Evolutionary conservation across 2,329 filamentous ascomycete genomes (phyloP), one percentile per base, ranked within the genome.

Genomic region (Mycosphaerella sp.): DNA sequence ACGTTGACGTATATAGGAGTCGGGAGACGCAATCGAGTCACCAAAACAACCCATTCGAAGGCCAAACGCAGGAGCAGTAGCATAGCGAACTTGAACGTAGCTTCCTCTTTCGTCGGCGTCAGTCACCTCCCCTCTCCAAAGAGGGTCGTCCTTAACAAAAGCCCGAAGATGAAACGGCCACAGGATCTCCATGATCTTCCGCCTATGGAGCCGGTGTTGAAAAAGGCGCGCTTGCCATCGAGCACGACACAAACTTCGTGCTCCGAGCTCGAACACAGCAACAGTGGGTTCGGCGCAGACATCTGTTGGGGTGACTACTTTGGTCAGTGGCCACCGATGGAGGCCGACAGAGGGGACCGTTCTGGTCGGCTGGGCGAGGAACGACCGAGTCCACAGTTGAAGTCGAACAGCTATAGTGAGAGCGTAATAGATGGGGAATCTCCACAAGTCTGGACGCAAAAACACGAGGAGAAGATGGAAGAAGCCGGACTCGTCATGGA

Each of bases 381-480:
- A 42, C 49, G 49, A 25, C 35, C 49, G 4, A 35, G 18, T 35
- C 27, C 43, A 13, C 42, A 32, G 25, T 45, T 39, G 30, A 37
- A 25, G 40, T 35, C 48, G 32, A 35, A 16, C 43, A 55, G 44
- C 32, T 56, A 58, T 41, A 56, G 42, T 25, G 28, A 58, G 41
- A 32, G 42, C 21, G 50, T 52, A 21, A 50, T 43, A 39, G 50
- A 52, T 41, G 50, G 53, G 4, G 47, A 54, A 6, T 48, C 47
- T 44, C 56, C 51, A 18, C 28, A 46, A 13, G 53, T 53, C n/a
- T 56, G 51, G 53, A 49, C 54, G 14, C 18, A 39, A n/a, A 27
- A 42, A 25, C 53, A 58, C 40, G 44, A 54, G 30, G 53, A 56
- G 50, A 49, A 41, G 16, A 58, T 58, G 53, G 39, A 49, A 25